These are phyloP conservation scores for Eutrema heterophyllum DNA, from an alignment of 345 rosid species.

Conservation along the genomic window DNA sequence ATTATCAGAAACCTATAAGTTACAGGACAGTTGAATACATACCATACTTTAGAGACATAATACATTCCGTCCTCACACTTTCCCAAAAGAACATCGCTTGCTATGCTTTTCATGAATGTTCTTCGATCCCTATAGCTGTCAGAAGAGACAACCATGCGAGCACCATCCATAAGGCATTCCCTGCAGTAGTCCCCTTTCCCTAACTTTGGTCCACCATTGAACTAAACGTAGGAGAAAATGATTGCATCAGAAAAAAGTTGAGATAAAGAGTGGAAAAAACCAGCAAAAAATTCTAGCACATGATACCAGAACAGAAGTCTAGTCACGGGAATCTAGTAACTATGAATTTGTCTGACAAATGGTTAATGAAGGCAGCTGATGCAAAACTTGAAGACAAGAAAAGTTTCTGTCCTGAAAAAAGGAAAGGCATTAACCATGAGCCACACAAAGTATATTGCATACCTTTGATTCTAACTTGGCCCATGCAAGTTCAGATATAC, in stretches of 20 bases:
- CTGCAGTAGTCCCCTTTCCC: constrained; percentile 67
- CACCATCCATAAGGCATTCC: constrained; percentile 75
- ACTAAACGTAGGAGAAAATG: constrained; percentile 38
- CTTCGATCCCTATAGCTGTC: constrained; percentile 94
- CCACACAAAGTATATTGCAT: constrained; percentile 1
- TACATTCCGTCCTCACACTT: constrained; percentile 64
- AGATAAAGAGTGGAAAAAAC: not conserved
- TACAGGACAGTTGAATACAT: constrained; percentile 30
- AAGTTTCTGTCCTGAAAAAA: not conserved
- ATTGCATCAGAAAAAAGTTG: constrained; percentile 19
- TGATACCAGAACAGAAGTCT: constrained; percentile 6
- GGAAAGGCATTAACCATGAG: constrained; percentile 10
- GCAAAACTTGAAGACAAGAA: constrained; percentile 10
- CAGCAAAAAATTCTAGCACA: constrained; percentile 3
- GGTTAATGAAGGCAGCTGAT: not conserved
- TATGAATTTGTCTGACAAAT: constrained; percentile 3
- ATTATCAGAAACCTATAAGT: not conserved
- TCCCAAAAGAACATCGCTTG: constrained; percentile 54
- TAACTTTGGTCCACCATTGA: constrained; percentile 71
- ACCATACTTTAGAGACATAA: constrained; percentile 82
- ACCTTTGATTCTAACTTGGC: constrained; percentile 68
- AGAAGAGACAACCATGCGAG: constrained; percentile 59
- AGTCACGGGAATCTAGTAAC: not conserved
- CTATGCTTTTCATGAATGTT: constrained; percentile 68
- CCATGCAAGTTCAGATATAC: constrained; percentile 79